These are phyloP conservation scores for Apiotrichum akiyoshidainum DNA, from an alignment of 1,284 basidiomycete species.

Conservation along the genomic window DNA sequence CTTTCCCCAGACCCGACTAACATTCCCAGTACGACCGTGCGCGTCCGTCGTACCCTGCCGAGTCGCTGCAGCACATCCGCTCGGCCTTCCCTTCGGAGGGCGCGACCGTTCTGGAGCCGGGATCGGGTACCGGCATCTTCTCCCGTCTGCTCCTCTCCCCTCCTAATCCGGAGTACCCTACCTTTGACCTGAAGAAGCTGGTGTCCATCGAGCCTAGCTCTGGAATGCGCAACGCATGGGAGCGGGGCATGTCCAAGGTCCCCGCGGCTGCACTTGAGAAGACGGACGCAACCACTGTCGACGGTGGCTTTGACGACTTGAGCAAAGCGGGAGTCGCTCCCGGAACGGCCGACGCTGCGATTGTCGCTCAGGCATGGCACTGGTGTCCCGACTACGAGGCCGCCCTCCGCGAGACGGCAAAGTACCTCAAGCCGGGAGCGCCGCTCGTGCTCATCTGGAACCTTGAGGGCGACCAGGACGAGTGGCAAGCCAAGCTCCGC, in stretches of 20 bases:
- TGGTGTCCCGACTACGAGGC: conserved; percentile 48
- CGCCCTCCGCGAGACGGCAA: conserved; percentile 44
- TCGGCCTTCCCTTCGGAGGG: too few relatives aligned
- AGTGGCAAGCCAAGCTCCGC: conserved; percentile 27
- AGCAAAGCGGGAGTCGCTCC: conserved; percentile 26
- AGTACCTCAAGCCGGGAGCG: conserved; percentile 46
- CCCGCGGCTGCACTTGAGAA: not conserved
- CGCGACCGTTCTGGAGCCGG: conserved; percentile 42
- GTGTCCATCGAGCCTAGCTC: conserved; percentile 50
- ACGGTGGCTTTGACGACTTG: conserved; percentile 51
- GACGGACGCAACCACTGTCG: conserved; percentile 20
- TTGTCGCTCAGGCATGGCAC: conserved; percentile 51
- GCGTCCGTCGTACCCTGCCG: conserved; percentile 50
- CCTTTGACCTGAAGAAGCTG: conserved; percentile 37
- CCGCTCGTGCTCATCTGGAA: conserved; percentile 50
- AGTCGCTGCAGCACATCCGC: conserved; percentile 40
- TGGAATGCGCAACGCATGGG: conserved; percentile 50
- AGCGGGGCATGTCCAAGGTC: conserved; percentile 23
- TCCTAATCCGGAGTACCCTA: conserved; percentile 30
- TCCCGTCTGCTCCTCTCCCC: conserved; percentile 43
- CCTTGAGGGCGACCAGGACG: conserved; percentile 30
- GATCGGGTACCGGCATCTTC: conserved; percentile 53
- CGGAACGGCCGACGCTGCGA: conserved; percentile 42
- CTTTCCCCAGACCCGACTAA: not conserved
- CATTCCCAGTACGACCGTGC: conserved; percentile 47